Percentiles rank a stretch among this genome's conserved stretches.
Conservation (phyloP, 805 yeast species). For the Clavispora fructus region DNA sequence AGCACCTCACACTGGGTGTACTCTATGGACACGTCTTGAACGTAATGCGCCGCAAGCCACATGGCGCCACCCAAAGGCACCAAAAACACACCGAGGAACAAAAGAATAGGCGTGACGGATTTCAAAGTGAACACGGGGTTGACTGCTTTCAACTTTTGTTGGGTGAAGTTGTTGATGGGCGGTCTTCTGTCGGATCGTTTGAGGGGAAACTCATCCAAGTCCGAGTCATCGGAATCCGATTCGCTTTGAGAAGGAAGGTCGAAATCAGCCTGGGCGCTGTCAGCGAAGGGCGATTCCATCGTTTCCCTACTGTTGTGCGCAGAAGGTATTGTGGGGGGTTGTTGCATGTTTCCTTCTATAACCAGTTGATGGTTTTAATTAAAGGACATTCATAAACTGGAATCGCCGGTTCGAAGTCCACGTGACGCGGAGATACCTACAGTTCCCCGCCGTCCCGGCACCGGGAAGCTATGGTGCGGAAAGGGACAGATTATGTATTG, state of each 20-base stretch:
- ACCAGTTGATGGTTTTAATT: background rate
- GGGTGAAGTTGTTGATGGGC: constrained; percentile 53
- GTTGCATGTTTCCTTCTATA: background rate
- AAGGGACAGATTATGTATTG: too few species aligned
- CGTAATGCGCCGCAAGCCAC: constrained; percentile 39
- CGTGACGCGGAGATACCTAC: background rate
- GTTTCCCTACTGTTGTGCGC: background rate
- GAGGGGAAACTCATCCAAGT: constrained; percentile 27
- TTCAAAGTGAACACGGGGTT: constrained; percentile 42
- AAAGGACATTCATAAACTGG: background rate
- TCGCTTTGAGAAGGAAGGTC: constrained; percentile 4
- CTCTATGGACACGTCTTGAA: constrained; percentile 37
- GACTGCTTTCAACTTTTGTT: constrained; percentile 49
- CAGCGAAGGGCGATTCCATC: constrained; percentile 12
- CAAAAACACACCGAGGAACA: constrained; percentile 34
- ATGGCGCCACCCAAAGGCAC: constrained; percentile 43
- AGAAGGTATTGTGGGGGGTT: background rate
- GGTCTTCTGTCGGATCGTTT: constrained; percentile 56
- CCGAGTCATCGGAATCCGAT: constrained; percentile 40
- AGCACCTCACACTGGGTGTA: constrained; percentile 36
- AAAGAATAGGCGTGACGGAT: constrained; percentile 37
- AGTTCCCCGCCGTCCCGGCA: background rate
- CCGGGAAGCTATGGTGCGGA: too few species aligned
- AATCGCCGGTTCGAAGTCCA: background rate
- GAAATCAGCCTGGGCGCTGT: constrained; percentile 2